Base-by-base conservation (phyloP, 305 asterid species). In the Ajuga reptans region DNA sequence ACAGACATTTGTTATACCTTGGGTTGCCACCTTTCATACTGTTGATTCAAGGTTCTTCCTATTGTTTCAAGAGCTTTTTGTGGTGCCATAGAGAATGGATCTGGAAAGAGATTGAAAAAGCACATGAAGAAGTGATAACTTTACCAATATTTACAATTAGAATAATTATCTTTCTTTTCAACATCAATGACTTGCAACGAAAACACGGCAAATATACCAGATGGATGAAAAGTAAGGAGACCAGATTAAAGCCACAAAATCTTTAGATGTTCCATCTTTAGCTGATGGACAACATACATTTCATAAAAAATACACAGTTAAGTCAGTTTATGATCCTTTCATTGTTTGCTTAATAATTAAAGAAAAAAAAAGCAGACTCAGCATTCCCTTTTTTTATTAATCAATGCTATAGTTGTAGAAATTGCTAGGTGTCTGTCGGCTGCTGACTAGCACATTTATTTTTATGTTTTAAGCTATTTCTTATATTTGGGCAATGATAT, bases 11-110 rank as follows among this genome's bases (percentile, higher is more conserved):
- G 66, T 50, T 81, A 79, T 82, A 93, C 99, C 89, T 85, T 87
- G 41, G 99, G 99, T 66, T 93, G 99, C 97, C 99, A 93, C 75
- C 99, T 85, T 86, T 93, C 99, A 15, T 93, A 93, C 78, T 93
- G 97, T 75, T 87, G 95, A 78, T 80, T 90, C 83, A 93, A 84
- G 81, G 92, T 77, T 85, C 83, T 84, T 71, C 99, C 97, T 33
- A 93, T 90, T 43, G 96, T 81, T 76, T 90, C 99, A 70, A 90
- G 89, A 54, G 99, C 94, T 80, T 90, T 93, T 74, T 87, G 96
- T 31, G 99, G 97, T 70, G 95, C 89, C 99, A 90, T 93, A 43
- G 96, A 73, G 74, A 93, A 93, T 72, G 99, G 99, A 74, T 93
- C 99, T 93, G 81, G 72, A 72, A 59, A 18, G 61, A 69, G 75